These are phyloP conservation scores for Lathyrus sativus DNA, from an alignment of 306 rosid species.

Conservation along the genomic window DNA sequence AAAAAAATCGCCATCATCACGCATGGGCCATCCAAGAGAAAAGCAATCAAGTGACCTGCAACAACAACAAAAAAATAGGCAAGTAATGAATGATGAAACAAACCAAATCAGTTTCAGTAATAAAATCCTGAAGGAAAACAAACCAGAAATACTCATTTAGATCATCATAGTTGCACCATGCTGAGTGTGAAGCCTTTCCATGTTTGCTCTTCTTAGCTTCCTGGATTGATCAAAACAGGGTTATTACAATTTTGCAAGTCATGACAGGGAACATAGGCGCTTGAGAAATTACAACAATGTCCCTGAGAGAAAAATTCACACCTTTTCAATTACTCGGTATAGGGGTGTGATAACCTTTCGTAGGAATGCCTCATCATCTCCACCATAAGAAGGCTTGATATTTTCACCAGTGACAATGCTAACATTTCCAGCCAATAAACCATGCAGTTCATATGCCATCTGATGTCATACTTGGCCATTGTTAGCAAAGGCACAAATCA, in stretches of 20 bases:
- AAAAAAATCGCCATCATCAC: slow-evolving; percentile 93
- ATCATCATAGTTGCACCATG: slow-evolving; percentile 97
- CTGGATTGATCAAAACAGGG: slow-evolving; percentile 47
- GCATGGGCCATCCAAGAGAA: slow-evolving; percentile 99
- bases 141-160: slow-evolving; percentile 97
- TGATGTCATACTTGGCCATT: slow-evolving; percentile 40
- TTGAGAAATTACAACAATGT: slow-evolving; percentile 29
- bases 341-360: slow-evolving; percentile 88
- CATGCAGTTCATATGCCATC: slow-evolving; percentile 99
- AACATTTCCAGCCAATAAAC: slow-evolving; percentile 97
- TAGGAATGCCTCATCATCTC: slow-evolving; percentile 93
- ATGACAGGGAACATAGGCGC: slow-evolving; percentile 28
- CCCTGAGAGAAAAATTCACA: slow-evolving; percentile 37
- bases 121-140: slow-evolving; percentile 42
- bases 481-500: slow-evolving; percentile 37
- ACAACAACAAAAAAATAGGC: slow-evolving; percentile 23
- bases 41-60: slow-evolving; percentile 88
- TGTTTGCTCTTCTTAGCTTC: slow-evolving; percentile 69
- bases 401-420: slow-evolving; percentile 98
- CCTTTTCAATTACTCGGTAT: slow-evolving; percentile 81
- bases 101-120: slow-evolving; percentile 34
- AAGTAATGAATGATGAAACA: slow-evolving; percentile 29
- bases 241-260: slow-evolving; percentile 25
- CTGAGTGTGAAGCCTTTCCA: slow-evolving; percentile 80
- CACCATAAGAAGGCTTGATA: slow-evolving; percentile 97